Evolutionary conservation across 495 filamentous ascomycete genomes (phyloP).

Genomic region (Penicillium soppii): DNA sequence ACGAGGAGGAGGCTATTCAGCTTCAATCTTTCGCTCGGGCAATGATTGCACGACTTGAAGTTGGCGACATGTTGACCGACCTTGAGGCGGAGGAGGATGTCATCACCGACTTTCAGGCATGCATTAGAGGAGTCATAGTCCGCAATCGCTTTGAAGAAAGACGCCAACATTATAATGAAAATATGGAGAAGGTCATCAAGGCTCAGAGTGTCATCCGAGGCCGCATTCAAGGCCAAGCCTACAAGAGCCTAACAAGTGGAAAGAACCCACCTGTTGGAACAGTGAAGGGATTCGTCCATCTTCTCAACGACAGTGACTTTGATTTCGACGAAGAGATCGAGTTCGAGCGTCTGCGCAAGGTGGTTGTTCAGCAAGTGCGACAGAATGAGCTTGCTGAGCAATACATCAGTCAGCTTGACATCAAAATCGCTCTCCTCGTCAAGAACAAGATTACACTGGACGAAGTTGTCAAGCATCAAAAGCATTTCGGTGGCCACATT

Average conservation of each 20-base stretch:
- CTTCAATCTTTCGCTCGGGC: constrained; percentile 76
- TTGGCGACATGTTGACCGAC: constrained; percentile 67
- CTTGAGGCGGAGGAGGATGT: constrained; percentile 79
- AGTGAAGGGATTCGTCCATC: constrained; percentile 95
- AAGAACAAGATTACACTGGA: constrained; percentile 99
- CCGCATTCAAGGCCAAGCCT: constrained; percentile 93
- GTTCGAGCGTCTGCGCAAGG: constrained; percentile 88
- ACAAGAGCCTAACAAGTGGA: constrained; percentile 92
- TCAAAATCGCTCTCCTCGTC: constrained; percentile 97
- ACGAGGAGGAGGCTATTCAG: constrained; percentile 67
- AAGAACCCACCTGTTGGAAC: constrained; percentile 96
- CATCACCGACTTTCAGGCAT: constrained; percentile 72
- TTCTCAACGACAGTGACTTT: constrained; percentile 97
- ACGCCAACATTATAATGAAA: constrained; percentile 83
- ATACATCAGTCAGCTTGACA: constrained; percentile 96
- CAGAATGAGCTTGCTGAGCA: constrained; percentile 97
- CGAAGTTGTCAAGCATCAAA: constrained; percentile 96
- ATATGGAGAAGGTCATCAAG: constrained; percentile 99
- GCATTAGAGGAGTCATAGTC: constrained; percentile 70
- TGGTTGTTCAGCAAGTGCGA: constrained; percentile 92
- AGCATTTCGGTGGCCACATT: constrained; percentile 90
- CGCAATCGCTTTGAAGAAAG: constrained; percentile 77
- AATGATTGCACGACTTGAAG: constrained; percentile 69
- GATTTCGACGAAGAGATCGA: constrained; percentile 99
- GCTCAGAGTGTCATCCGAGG: constrained; percentile 94